These are phyloP conservation scores for Torrubiella hemipterigena DNA, from an alignment of 2,329 filamentous ascomycete species.

Conservation along the genomic window DNA sequence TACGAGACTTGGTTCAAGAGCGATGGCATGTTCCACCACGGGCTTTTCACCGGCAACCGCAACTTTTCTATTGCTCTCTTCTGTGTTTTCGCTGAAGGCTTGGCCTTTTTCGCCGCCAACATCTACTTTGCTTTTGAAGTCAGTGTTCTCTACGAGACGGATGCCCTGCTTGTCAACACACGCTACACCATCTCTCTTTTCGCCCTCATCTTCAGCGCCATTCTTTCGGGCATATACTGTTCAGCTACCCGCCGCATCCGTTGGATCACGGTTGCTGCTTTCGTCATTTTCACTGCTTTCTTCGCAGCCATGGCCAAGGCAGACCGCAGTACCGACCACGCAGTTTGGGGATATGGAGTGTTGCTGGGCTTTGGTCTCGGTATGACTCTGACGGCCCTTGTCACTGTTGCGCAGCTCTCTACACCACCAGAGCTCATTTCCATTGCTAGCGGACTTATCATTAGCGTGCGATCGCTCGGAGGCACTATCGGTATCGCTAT, in stretches of 20 bases:
- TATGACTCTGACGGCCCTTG: constrained; percentile 19
- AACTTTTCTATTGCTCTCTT: constrained; percentile 23
- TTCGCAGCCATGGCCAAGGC: constrained; percentile 23
- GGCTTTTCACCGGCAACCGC: constrained; percentile 19
- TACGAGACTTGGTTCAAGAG: constrained; percentile 23
- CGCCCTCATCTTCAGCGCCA: constrained; percentile 14
- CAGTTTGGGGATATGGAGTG: constrained; percentile 24
- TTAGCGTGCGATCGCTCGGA: constrained; percentile 23
- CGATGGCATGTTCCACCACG: constrained; percentile 29
- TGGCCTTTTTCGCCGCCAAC: constrained; percentile 27
- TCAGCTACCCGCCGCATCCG: constrained; percentile 14
- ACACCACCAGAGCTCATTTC: constrained; percentile 24
- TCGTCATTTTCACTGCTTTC: constrained; percentile 17
- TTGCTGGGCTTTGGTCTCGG: constrained; percentile 22
- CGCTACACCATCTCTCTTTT: constrained; percentile 22
- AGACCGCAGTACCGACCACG: constrained; percentile 9
- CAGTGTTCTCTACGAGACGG: constrained; percentile 21
- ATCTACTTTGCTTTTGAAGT: constrained; percentile 28
- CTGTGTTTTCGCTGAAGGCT: constrained; percentile 23
- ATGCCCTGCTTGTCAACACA: constrained; percentile 18
- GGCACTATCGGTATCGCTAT: constrained; percentile 24
- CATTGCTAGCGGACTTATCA: constrained; percentile 23
- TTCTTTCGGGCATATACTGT: constrained; percentile 19
- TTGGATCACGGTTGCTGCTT: constrained; percentile 13
- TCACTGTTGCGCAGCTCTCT: constrained; percentile 25